Percentiles rank a stretch among this genome's conserved stretches.
Conservation (phyloP, 441 rosid genomes). For the Flueggea neowawraea region DNA sequence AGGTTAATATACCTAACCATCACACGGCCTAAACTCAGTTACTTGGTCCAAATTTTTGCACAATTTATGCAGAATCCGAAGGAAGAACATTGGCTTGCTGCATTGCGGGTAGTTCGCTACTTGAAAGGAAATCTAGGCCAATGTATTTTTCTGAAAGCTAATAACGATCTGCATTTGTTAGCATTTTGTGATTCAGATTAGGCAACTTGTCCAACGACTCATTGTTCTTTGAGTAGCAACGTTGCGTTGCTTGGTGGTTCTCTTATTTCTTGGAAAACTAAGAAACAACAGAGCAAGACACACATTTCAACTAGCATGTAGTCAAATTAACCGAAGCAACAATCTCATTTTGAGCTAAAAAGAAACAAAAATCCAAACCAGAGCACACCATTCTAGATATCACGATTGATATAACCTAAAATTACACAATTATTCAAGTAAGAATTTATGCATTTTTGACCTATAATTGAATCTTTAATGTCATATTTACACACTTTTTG, state of each 20-base stretch:
- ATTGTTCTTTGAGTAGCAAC: background rate
- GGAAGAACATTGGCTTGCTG: background rate
- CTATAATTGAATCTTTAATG: too few species aligned
- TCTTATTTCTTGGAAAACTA: background rate
- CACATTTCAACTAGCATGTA: too few species aligned
- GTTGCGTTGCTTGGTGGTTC: background rate
- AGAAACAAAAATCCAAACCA: too few species aligned
- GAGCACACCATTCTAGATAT: too few species aligned
- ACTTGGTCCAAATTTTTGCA: constrained; percentile 1
- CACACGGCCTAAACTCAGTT: background rate
- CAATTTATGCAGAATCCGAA: constrained; percentile 12
- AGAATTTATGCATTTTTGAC: too few species aligned
- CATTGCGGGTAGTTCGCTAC: background rate
- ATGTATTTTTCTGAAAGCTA: background rate
- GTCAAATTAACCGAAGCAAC: too few species aligned
- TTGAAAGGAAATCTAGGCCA: background rate
- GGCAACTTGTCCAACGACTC: background rate
- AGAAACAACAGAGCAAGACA: background rate
- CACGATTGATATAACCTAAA: too few species aligned
- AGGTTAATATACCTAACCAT: background rate
- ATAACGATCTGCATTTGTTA: too few species aligned
- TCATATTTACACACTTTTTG: too few species aligned
- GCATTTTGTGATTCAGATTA: background rate
- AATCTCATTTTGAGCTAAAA: too few species aligned
- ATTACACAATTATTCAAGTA: too few species aligned